A percentile compares a stretch with the other conserved stretches of the same genome.
Evolutionary conservation across 1,284 basidiomycete genomes (phyloP).

Genomic region (Ganoderma lingzhi): DNA sequence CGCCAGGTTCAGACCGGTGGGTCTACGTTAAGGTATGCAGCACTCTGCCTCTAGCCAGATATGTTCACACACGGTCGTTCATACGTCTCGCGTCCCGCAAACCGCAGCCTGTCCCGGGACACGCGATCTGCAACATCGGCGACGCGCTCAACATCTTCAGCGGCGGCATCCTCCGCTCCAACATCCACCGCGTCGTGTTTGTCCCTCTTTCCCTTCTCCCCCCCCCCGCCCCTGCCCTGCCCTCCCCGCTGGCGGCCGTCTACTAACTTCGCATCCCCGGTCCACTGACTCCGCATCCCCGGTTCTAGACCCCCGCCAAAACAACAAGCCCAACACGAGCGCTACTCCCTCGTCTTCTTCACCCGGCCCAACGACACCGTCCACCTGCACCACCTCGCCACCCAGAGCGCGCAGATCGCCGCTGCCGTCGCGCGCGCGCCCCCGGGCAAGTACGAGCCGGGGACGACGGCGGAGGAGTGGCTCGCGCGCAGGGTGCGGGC

Average conservation of each 20-base stretch:
- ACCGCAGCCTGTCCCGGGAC: conserved; percentile 39
- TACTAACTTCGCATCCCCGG: too few species aligned
- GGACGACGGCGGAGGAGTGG: conserved; percentile 41
- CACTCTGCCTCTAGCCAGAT: not conserved
- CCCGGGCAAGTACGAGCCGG: conserved; percentile 33
- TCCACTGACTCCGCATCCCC: not conserved
- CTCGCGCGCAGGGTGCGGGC: conserved; percentile 40
- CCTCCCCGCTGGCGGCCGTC: not conserved
- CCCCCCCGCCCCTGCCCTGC: not conserved
- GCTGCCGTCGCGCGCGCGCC: conserved; percentile 34
- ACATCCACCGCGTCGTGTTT: conserved; percentile 45
- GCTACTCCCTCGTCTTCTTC: conserved; percentile 49
- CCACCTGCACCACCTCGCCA: conserved; percentile 33
- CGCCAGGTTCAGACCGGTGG: conserved; percentile 67
- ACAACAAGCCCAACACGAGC: conserved; percentile 40
- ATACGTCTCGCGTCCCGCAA: conserved; percentile 1
- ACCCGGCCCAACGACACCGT: conserved; percentile 44
- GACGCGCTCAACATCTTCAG: conserved; percentile 48
- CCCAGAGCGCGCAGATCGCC: conserved; percentile 36
- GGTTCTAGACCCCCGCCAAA: conserved; percentile 37
- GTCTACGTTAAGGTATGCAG: conserved; percentile 64
- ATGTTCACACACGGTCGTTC: not conserved
- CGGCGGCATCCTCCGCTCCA: conserved; percentile 46
- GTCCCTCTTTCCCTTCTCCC: conserved; percentile 16
- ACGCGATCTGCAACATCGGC: conserved; percentile 47